A percentile compares a stretch with the other conserved stretches of the same genome.
Evolutionary conservation across 148 eudicot genomes (phyloP).

Genomic region (Persicaria tinctoria): DNA sequence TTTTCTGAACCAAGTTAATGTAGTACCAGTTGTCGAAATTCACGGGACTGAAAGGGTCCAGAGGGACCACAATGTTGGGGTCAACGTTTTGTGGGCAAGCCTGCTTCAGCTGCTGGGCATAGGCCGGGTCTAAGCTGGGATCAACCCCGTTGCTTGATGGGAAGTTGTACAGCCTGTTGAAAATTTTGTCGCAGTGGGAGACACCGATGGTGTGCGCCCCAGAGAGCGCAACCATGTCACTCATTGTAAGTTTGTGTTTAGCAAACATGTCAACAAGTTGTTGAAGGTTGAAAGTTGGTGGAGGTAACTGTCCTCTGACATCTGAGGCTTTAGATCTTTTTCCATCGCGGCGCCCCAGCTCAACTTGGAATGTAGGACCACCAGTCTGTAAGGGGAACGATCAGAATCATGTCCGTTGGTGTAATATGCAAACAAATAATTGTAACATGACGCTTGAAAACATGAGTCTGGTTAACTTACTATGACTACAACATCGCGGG

Average conservation of each 20-base stretch:
- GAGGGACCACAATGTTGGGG: no score
- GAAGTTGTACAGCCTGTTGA: no score
- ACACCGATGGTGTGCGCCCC: no score
- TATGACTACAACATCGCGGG: no score
- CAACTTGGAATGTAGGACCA: constrained; percentile 7
- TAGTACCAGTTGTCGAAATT: constrained; percentile 17
- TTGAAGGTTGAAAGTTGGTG: constrained; percentile 24
- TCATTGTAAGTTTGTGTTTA: constrained; percentile 23
- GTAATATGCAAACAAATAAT: no score
- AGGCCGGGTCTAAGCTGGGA: constrained; percentile 31
- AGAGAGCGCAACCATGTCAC: neutral
- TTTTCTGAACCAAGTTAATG: no score
- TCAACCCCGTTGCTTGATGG: constrained; percentile 23
- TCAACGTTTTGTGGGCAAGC: no score
- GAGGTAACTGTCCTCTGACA: constrained; percentile 45
- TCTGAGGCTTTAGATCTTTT: constrained; percentile 43
- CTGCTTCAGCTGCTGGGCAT: constrained; percentile 16
- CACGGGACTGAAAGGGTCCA: no score
- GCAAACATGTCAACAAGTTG: neutral
- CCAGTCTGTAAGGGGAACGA: constrained; percentile 17
- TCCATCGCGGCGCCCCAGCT: constrained; percentile 35
- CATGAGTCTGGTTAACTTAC: no score
- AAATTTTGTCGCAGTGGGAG: no score
- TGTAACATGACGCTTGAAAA: no score
- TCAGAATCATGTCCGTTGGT: no score